phyloP scores from a whole-genome alignment of 2,329 filamentous ascomycete species.

The Knufia fluminis region DNA sequence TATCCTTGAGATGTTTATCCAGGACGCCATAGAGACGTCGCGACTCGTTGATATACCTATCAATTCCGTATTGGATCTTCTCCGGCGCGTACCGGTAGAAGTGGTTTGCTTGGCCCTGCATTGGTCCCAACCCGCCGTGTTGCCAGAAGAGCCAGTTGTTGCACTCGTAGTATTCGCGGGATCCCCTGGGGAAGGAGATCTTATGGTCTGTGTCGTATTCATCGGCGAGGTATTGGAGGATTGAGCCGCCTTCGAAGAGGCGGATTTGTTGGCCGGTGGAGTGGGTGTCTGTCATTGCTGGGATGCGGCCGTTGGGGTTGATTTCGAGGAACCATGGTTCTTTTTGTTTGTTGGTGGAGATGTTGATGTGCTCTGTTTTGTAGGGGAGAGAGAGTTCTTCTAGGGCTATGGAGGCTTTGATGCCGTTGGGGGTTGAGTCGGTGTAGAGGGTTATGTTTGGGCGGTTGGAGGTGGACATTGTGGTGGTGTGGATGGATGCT shows the following conservation, averaged over 20 bases:
- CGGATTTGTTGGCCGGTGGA: constrained; percentile 54
- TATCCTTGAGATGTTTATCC: constrained; percentile 56
- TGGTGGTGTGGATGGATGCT: too few species aligned
- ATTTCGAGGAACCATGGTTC: constrained; percentile 82
- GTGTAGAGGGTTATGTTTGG: constrained; percentile 67
- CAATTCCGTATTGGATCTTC: constrained; percentile 71
- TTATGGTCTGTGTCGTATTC: constrained; percentile 75
- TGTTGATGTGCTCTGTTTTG: constrained; percentile 31
- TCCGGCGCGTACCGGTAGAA: constrained; percentile 75
- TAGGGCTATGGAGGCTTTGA: constrained; percentile 78
- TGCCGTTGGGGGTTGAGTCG: constrained; percentile 73
- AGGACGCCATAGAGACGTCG: constrained; percentile 71
- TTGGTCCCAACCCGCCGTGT: constrained; percentile 71
- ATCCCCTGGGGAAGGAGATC: constrained; percentile 65
- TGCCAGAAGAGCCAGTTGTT: constrained; percentile 73
- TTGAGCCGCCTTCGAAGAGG: constrained; percentile 75
- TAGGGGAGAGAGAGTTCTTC: constrained; percentile 61
- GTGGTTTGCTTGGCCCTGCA: constrained; percentile 80
- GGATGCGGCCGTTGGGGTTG: constrained; percentile 89
- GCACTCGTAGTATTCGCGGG: constrained; percentile 67
- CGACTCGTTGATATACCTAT: constrained; percentile 75
- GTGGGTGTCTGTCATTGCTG: constrained; percentile 66
- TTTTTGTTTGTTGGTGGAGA: constrained; percentile 65
- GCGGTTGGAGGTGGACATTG: constrained; percentile 11
- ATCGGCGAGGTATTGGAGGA: constrained; percentile 75